A percentile compares a stretch with the other conserved stretches of the same genome.
These are phyloP conservation scores for Eragrostis tef DNA, from an alignment of 202 grass and related monocot species.

Conservation along the genomic window DNA sequence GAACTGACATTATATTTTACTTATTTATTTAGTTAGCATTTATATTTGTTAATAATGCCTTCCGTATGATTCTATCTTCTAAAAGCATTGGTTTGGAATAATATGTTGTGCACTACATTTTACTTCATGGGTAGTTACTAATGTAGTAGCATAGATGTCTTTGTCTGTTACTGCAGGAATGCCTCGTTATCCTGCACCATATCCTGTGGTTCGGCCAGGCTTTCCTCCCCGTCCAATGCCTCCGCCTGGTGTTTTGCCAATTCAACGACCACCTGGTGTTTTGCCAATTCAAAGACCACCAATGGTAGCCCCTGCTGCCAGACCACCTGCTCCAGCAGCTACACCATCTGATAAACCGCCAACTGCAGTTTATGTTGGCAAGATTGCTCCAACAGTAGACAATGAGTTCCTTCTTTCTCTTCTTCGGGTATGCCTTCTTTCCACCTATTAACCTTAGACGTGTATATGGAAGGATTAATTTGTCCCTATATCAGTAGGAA, in stretches of 20 bases:
- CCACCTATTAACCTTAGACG: background rate
- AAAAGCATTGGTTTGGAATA: conserved; percentile 13
- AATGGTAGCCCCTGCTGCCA: conserved; percentile 55
- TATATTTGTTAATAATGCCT: conserved; percentile 51
- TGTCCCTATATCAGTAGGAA: background rate
- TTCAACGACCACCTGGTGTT: conserved; percentile 59
- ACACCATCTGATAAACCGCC: conserved; percentile 78
- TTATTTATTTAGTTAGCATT: conserved; percentile 53
- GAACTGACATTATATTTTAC: conserved; percentile 49
- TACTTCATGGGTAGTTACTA: conserved; percentile 56
- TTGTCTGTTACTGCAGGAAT: conserved; percentile 71
- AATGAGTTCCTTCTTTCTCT: conserved; percentile 92
- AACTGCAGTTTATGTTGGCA: conserved; percentile 96
- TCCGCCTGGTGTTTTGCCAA: conserved; percentile 56
- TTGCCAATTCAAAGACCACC: too few species aligned
- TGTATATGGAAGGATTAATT: conserved; percentile 15
- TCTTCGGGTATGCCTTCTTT: conserved; percentile 60
- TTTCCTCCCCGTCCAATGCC: conserved; percentile 83
- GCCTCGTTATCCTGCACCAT: conserved; percentile 70
- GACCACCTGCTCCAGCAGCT: conserved; percentile 61
- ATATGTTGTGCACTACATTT: conserved; percentile 24
- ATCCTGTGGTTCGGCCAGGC: conserved; percentile 74
- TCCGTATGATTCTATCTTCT: conserved; percentile 30
- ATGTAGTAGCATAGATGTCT: conserved; percentile 79
- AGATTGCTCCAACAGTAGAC: conserved; percentile 88